Percentiles rank a stretch among this genome's conserved stretches.
These are phyloP conservation scores for Lipomyces mesembrius DNA, from an alignment of 805 yeast species.

Conservation along the genomic window DNA sequence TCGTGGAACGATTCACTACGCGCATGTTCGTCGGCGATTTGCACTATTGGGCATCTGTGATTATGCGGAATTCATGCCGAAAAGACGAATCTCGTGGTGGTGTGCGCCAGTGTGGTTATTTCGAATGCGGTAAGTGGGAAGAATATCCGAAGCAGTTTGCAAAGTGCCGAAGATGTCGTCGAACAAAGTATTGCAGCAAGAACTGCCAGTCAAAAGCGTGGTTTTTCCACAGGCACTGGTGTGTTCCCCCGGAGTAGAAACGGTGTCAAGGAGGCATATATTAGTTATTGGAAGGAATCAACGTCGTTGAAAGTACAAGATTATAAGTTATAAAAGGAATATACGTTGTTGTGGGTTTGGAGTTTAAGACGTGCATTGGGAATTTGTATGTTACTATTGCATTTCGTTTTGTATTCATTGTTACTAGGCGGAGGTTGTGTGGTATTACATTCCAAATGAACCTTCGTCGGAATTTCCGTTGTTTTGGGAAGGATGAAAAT, in stretches of 20 bases:
- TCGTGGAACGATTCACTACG: slow-evolving; percentile 88
- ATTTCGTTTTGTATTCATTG: neutral
- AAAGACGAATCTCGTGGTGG: slow-evolving; percentile 87
- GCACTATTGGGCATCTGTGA: slow-evolving; percentile 97
- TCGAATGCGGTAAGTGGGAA: slow-evolving; percentile 95
- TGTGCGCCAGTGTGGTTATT: slow-evolving; percentile 91
- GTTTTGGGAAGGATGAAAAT: neutral
- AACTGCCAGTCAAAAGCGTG: slow-evolving; percentile 92
- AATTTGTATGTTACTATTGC: slow-evolving; percentile 2
- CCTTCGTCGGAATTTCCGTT: no score
- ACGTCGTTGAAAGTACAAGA: neutral
- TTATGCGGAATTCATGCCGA: slow-evolving; percentile 93
- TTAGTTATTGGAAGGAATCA: neutral
- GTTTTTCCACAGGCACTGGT: slow-evolving; percentile 95
- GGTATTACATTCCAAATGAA: neutral
- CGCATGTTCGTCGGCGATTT: slow-evolving; percentile 73
- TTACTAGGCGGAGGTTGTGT: neutral
- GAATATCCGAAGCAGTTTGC: slow-evolving; percentile 87
- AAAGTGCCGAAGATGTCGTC: slow-evolving; percentile 89
- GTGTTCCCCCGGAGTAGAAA: slow-evolving; percentile 48
- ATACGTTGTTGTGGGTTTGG: slow-evolving; percentile 3
- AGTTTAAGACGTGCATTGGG: slow-evolving; percentile 1
- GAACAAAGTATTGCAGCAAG: slow-evolving; percentile 92
- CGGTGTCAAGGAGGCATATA: neutral
- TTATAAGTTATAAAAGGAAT: neutral